Base-by-base conservation (phyloP, 305 asterid species). In the Solanum aculeatissimum region DNA sequence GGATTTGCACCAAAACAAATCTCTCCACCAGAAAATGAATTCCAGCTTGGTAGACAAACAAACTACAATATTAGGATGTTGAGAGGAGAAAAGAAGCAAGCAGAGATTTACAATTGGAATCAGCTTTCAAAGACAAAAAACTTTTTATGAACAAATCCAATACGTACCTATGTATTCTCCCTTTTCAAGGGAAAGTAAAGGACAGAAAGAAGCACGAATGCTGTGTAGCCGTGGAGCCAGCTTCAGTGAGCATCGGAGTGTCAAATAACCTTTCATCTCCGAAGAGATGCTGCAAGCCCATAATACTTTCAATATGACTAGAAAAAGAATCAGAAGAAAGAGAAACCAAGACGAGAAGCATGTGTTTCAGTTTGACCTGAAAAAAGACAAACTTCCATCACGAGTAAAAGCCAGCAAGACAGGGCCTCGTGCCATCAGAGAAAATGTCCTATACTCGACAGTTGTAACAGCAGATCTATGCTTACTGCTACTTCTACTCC, bases 151-250 rank as follows among this genome's bases (percentile, higher is more conserved):
- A 49, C 19, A 29, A 29, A 77, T 77, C 19, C 7, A n/a, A 14
- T 12, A 47, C 89, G 13, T 88, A 94, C 98, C 99, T 87, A 95
- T 97, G 87, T 83, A 97, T 90, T 97, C 99, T 86, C 98, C 98
- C 90, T 95, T 97, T 93, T 95, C 97, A 58, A 97, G 98, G 86
- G 99, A 97, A 89, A 97, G 98, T 89, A 97, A 87, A 84, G 99
- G 99, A 90, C 98, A 97, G 85, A 97, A 97, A 75, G 99, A 93
- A 77, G 99, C 98, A 38, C 97, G 98, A 1, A 97, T 93, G 87
- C 97, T 94, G 85, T 97, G 93, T 47, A 94, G 84, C 51, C 98
- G 94, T 51, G 97, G 96, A 18, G 97, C 87, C 90, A 95, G 86
- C 87, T 97, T 94, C 71, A 96, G 97, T 21, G 98, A 91, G 84